These are phyloP conservation scores for Salix arbutifolia DNA, from an alignment of 345 rosid genomes.

Conservation along the genomic window DNA sequence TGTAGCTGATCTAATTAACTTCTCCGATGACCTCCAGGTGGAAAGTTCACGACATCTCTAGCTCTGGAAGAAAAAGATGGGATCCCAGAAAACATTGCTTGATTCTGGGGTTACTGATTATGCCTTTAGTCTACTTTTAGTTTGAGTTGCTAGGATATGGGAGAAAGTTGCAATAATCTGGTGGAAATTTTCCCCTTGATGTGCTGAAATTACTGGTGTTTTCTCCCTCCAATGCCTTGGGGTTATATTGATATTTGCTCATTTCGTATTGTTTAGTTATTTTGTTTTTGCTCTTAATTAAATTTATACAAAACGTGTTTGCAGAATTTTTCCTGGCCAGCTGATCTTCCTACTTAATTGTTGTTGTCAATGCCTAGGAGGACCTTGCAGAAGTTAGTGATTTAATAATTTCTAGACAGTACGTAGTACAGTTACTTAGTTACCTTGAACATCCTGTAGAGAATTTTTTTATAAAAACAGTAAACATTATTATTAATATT, in stretches of 20 bases:
- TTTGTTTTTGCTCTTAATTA: not conserved
- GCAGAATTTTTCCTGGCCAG: not conserved
- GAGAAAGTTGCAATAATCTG: not conserved
- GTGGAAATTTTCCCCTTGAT: not conserved
- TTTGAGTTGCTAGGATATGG: not conserved
- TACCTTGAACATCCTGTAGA: not conserved
- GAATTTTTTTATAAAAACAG: not conserved
- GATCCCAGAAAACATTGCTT: not conserved
- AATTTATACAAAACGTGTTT: not conserved
- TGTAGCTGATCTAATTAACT: not conserved
- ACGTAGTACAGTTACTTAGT: not conserved
- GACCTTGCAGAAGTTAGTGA: not conserved
- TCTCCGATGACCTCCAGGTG: not conserved
- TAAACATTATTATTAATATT: not conserved
- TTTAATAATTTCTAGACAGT: not conserved
- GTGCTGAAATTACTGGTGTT: not conserved
- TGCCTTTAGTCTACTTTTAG: not conserved
- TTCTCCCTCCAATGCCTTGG: not conserved
- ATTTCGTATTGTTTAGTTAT: not conserved
- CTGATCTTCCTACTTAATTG: too few species aligned
- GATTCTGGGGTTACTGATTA: not conserved
- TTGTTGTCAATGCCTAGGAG: too few species aligned
- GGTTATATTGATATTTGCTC: not conserved
- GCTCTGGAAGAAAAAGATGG: conserved; percentile 6
- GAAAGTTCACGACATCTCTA: not conserved